A percentile compares a stretch with the other conserved stretches of the same genome.
These are phyloP conservation scores for Phytophthora parvispora DNA, from an alignment of 352 stramenopile species.

Conservation along the genomic window DNA sequence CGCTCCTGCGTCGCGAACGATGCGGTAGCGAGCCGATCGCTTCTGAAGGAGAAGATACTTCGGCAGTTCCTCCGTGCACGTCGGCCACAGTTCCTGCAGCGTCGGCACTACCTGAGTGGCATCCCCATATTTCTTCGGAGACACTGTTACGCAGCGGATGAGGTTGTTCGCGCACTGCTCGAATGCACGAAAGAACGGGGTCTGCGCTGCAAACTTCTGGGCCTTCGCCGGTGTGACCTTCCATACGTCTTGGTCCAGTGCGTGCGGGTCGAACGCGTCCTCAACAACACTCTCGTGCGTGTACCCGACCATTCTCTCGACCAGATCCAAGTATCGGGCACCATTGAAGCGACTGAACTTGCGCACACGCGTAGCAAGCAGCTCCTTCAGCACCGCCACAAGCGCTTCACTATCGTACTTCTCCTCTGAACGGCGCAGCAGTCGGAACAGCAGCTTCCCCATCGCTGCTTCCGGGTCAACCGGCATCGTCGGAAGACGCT, in stretches of 20 bases:
- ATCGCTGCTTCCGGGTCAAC: constrained; percentile 57
- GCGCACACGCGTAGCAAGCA: constrained; percentile 55
- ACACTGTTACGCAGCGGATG: constrained; percentile 33
- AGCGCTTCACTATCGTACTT: constrained; percentile 16
- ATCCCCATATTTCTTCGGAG: constrained; percentile 8
- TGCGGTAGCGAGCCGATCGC: constrained; percentile 59
- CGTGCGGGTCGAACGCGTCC: constrained; percentile 47
- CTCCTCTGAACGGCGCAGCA: constrained; percentile 45
- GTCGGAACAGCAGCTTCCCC: constrained; percentile 65
- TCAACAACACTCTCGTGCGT: constrained; percentile 41
- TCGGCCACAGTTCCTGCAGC: constrained; percentile 61
- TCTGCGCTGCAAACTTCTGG: constrained; percentile 14
- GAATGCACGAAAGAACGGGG: constrained; percentile 41
- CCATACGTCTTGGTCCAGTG: constrained; percentile 44
- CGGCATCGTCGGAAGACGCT: constrained; percentile 17
- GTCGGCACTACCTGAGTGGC: constrained; percentile 8
- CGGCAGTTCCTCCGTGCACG: constrained; percentile 46
- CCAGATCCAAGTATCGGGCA: constrained; percentile 40
- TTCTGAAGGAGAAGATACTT: constrained; percentile 75
- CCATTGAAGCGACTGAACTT: constrained; percentile 72
- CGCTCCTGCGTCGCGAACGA: constrained; percentile 25
- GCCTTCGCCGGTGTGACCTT: constrained; percentile 37
- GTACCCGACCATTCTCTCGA: constrained; percentile 67
- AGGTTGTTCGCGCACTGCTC: constrained; percentile 42
- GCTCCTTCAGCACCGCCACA: constrained; percentile 57